Conservation (phyloP, 2,329 filamentous ascomycete species). For the Macrophomina pseudophaseolina region DNA sequence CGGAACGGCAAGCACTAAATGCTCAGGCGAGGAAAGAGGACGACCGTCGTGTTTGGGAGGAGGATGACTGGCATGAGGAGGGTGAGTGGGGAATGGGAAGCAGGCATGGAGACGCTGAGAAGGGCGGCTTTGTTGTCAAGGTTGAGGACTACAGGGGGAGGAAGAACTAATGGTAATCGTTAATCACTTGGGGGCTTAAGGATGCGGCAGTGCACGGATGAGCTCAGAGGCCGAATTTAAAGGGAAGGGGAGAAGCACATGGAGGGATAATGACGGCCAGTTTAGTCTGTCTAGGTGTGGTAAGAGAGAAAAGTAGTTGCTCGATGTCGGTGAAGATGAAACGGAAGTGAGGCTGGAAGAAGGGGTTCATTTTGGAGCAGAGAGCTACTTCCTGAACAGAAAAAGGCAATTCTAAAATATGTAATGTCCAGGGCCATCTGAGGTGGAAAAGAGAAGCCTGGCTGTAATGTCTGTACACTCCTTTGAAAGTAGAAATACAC, state of each 20-base stretch:
- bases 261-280: too few species aligned
- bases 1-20: background rate
- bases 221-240: background rate
- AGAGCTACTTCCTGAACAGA: too few species aligned
- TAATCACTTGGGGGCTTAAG: too few species aligned
- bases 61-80: background rate
- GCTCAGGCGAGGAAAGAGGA: constrained; percentile 3
- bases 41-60: constrained; percentile 7
- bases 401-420: background rate
- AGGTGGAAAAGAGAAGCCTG: background rate
- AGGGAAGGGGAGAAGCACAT: background rate
- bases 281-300: too few species aligned
- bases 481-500: background rate
- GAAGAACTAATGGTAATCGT: background rate
- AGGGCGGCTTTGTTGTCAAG: background rate
- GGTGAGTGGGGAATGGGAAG: background rate
- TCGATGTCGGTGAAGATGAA: too few species aligned
- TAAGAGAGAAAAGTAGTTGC: too few species aligned
- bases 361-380: background rate
- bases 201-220: background rate
- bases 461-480: constrained; percentile 12
- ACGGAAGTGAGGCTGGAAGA: too few species aligned
- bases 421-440: background rate
- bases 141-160: constrained; percentile 12
- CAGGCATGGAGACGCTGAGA: background rate